Evolutionary conservation across 2,329 filamentous ascomycete species (phyloP).

Genomic region (Coniella lustricola): DNA sequence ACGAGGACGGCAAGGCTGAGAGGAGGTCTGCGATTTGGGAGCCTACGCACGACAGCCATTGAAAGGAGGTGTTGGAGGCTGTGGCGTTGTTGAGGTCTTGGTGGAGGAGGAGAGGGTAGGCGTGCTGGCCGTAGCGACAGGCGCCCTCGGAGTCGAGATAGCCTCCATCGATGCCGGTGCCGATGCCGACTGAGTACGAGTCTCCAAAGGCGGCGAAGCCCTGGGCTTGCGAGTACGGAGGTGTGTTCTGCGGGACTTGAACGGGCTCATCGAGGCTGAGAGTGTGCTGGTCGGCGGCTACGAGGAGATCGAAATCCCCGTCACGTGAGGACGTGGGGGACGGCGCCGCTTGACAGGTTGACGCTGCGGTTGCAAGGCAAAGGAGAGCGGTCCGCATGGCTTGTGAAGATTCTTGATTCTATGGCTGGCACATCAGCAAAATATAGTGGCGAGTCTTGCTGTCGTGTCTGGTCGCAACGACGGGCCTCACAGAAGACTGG

Average conservation of each 20-base stretch:
- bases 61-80: slow-evolving; percentile 27
- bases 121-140: slow-evolving; percentile 35
- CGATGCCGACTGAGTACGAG: slow-evolving; percentile 42
- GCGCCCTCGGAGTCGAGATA: slow-evolving; percentile 26
- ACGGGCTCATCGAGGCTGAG: not conserved
- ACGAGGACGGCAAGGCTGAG: slow-evolving; percentile 19
- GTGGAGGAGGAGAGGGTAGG: slow-evolving; percentile 35
- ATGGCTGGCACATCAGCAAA: not conserved
- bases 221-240: slow-evolving; percentile 3
- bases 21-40: slow-evolving; percentile 35
- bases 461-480: no score
- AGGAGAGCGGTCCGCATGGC: not conserved
- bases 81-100: slow-evolving; percentile 27
- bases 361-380: not conserved
- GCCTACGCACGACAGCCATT: slow-evolving; percentile 41
- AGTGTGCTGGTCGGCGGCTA: slow-evolving; percentile 2
- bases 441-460: no score
- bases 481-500: no score
- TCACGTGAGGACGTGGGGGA: not conserved
- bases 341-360: not conserved
- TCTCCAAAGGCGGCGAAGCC: slow-evolving; percentile 39
- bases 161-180: slow-evolving; percentile 33
- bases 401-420: no score
- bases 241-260: not conserved
- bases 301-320: not conserved